phyloP scores from a whole-genome alignment of 2,329 filamentous ascomycete species.

The Diaporthe aspalathi region DNA sequence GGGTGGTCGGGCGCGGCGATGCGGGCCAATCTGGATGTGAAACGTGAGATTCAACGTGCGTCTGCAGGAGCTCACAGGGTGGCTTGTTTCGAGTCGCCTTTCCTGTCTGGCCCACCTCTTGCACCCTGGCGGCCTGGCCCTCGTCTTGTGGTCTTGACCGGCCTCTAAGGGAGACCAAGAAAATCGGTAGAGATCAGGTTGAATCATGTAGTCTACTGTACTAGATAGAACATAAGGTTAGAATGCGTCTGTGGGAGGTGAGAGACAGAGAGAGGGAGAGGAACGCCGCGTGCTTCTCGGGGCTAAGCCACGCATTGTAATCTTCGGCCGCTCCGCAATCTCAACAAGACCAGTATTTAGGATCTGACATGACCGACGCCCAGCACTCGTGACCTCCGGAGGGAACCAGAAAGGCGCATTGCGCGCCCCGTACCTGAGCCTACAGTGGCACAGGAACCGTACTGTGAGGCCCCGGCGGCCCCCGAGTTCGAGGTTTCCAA shows the following conservation, averaged over 20 bases:
- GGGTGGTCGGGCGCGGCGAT: slow-evolving; percentile 29
- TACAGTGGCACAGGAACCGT: neutral
- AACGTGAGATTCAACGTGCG: slow-evolving; percentile 32
- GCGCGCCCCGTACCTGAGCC: slow-evolving; percentile 5
- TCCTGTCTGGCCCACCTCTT: neutral
- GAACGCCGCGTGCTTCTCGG: neutral
- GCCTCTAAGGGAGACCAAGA: neutral
- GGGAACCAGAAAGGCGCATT: neutral
- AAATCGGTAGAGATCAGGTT: neutral
- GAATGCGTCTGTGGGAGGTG: neutral
- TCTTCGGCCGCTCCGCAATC: slow-evolving; percentile 26
- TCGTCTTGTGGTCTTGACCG: neutral
- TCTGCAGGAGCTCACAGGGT: slow-evolving; percentile 30
- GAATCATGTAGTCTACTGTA: neutral
- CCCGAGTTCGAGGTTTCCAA: slow-evolving; percentile 22
- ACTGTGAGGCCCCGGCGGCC: slow-evolving; percentile 8
- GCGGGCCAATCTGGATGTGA: slow-evolving; percentile 34
- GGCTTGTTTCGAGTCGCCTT: slow-evolving; percentile 26
- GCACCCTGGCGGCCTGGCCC: neutral
- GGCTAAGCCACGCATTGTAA: slow-evolving; percentile 10
- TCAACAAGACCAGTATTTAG: neutral
- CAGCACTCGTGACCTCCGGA: slow-evolving; percentile 11
- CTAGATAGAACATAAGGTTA: neutral
- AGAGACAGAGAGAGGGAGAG: neutral
- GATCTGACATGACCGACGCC: slow-evolving; percentile 1